A percentile compares a stretch with the other conserved stretches of the same genome.
These are phyloP conservation scores for Paramecium caudatum DNA, from an alignment of 73 alveolate species.

Conservation along the genomic window DNA sequence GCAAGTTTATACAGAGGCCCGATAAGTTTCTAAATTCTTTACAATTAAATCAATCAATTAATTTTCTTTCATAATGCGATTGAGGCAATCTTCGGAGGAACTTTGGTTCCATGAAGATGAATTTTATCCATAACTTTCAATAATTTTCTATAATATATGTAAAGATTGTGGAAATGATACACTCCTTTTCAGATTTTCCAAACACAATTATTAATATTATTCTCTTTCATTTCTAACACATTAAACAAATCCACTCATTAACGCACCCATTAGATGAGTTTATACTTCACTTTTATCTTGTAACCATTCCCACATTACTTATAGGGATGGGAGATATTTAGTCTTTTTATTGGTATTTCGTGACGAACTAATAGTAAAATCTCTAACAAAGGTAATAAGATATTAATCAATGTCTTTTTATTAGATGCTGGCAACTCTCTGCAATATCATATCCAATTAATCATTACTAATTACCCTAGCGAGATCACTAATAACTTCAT, in stretches of 20 bases:
- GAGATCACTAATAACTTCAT: constrained; percentile 57
- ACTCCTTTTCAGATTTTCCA: constrained; percentile 1
- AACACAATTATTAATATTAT: not conserved
- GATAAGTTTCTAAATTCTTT: constrained; percentile 7
- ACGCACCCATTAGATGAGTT: not conserved
- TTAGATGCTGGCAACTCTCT: not conserved
- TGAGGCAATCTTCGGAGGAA: constrained; percentile 19
- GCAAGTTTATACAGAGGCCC: not conserved
- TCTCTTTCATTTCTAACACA: constrained; percentile 29
- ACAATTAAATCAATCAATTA: constrained; percentile 50
- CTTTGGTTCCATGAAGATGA: not conserved
- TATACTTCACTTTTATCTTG: constrained; percentile 14
- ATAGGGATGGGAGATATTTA: not conserved
- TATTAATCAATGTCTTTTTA: constrained; percentile 9
- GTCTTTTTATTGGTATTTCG: not conserved
- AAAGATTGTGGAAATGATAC: constrained; percentile 52
- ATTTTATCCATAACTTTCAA: constrained; percentile 34
- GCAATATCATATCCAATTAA: not conserved
- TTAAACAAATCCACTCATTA: constrained; percentile 20
- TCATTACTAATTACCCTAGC: constrained; percentile 1
- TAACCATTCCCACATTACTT: constrained; percentile 41
- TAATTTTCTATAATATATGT: constrained; percentile 27
- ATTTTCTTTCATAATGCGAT: constrained; percentile 43
- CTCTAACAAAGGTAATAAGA: not conserved
- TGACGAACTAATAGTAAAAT: not conserved